Conservation (phyloP, 2,329 filamentous ascomycete species). For the Huntiella abstrusa region DNA sequence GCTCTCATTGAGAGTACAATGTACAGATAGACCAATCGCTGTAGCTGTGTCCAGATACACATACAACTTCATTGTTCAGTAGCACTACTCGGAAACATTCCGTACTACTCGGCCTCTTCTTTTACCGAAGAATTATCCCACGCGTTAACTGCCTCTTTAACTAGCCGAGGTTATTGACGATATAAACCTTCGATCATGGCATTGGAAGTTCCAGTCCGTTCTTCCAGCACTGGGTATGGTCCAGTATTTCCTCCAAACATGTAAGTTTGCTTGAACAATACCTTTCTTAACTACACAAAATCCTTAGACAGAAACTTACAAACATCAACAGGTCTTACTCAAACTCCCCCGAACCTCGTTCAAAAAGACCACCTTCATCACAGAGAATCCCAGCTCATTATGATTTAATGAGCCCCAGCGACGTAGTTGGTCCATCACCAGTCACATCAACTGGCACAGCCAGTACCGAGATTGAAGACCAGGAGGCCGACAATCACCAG, state of each 20-base stretch:
- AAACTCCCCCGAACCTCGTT: conserved; percentile 21
- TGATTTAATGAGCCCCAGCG: conserved; percentile 42
- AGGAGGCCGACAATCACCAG: conserved; percentile 41
- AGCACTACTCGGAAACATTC: too few species aligned
- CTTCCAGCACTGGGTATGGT: conserved; percentile 29
- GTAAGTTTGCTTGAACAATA: conserved; percentile 4
- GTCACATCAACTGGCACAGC: conserved; percentile 74
- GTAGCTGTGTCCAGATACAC: too few species aligned
- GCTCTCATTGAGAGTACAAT: too few species aligned
- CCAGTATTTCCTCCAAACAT: conserved; percentile 27
- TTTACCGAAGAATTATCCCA: too few species aligned
- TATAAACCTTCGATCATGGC: conserved; percentile 26
- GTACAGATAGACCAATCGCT: too few species aligned
- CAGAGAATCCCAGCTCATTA: conserved; percentile 32
- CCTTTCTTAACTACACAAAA: neutral
- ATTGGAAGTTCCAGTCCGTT: conserved; percentile 42
- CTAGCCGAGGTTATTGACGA: too few species aligned
- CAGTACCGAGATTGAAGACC: conserved; percentile 69
- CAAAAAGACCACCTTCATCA: conserved; percentile 32
- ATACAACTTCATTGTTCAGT: too few species aligned
- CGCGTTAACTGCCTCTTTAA: too few species aligned
- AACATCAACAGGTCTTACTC: conserved; percentile 23
- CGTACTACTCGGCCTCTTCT: too few species aligned
- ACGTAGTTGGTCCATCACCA: conserved; percentile 62
- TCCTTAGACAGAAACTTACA: neutral